Evolutionary conservation across 306 rosid species (phyloP).

Genomic region (Lupinus albus): DNA sequence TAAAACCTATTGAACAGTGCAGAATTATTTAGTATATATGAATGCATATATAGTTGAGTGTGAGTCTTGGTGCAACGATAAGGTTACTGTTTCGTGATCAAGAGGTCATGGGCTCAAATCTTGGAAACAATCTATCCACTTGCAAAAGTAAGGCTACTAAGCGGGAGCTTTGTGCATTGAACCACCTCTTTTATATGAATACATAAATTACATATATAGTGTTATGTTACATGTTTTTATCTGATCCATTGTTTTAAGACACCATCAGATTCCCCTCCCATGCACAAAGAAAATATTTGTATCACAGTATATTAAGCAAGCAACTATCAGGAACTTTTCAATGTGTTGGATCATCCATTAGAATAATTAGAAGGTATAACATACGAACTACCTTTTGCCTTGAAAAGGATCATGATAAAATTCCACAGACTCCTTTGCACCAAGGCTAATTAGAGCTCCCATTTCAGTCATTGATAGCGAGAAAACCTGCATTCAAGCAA

Average conservation of each 20-base stretch:
- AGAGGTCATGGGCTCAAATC: too few relatives aligned
- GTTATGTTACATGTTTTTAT: neutral
- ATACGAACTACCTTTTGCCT: constrained; percentile 63
- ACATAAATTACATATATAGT: too few relatives aligned
- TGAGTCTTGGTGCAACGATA: too few relatives aligned
- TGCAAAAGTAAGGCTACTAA: too few relatives aligned
- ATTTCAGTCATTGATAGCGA: constrained; percentile 84
- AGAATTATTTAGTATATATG: neutral
- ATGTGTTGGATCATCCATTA: neutral
- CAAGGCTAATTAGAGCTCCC: constrained; percentile 76
- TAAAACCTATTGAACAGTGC: neutral
- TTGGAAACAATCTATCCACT: too few relatives aligned
- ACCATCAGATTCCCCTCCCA: neutral
- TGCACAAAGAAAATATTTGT: neutral
- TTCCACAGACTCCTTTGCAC: constrained; percentile 68
- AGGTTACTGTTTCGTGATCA: too few relatives aligned
- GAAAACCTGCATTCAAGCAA: constrained; percentile 63
- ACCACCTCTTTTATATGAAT: too few relatives aligned
- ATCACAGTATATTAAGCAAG: constrained; percentile 6
- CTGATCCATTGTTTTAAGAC: constrained; percentile 8
- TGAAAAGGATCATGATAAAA: constrained; percentile 71
- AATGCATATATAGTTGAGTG: too few relatives aligned
- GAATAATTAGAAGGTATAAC: neutral
- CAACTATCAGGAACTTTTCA: too few relatives aligned
- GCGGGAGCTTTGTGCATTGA: too few relatives aligned